Percentiles rank a stretch among this genome's conserved stretches.
phyloP scores from a whole-genome alignment of 2,329 filamentous ascomycete genomes.

The Trichoderma sp. region DNA sequence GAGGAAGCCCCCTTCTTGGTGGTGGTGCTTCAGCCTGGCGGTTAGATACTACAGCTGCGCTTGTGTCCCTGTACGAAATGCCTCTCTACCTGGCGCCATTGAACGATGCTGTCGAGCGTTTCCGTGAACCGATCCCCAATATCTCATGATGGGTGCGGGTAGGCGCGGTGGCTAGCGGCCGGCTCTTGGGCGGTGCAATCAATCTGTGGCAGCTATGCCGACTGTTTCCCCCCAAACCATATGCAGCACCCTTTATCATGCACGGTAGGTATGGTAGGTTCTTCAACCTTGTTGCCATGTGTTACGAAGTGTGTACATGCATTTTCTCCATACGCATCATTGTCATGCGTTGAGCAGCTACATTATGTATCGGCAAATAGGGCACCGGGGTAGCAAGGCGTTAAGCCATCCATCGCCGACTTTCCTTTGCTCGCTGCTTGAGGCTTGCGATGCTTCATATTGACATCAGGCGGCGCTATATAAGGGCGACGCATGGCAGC shows the following conservation, averaged over 20 bases:
- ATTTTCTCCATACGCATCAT: too few species aligned
- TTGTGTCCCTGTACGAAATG: background rate
- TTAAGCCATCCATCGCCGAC: background rate
- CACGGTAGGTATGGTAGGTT: too few species aligned
- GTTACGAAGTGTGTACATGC: too few species aligned
- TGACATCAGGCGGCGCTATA: too few species aligned
- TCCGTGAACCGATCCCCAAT: background rate
- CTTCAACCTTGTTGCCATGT: too few species aligned
- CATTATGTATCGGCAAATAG: background rate
- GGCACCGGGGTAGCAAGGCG: background rate
- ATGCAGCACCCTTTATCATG: background rate
- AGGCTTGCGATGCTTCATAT: too few species aligned
- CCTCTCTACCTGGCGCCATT: too few species aligned
- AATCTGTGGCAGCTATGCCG: background rate
- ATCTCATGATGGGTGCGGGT: conserved; percentile 17
- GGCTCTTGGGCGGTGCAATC: background rate
- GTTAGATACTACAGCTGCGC: background rate
- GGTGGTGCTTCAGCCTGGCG: background rate
- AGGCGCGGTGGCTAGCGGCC: background rate
- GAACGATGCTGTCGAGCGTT: background rate
- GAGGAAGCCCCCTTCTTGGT: background rate
- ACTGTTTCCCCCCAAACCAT: background rate
- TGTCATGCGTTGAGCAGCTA: too few species aligned
- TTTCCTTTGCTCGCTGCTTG: background rate
- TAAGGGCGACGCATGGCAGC: too few species aligned